These are phyloP conservation scores for Fusarium nanum DNA, from an alignment of 2,329 filamentous ascomycete species.

Conservation along the genomic window DNA sequence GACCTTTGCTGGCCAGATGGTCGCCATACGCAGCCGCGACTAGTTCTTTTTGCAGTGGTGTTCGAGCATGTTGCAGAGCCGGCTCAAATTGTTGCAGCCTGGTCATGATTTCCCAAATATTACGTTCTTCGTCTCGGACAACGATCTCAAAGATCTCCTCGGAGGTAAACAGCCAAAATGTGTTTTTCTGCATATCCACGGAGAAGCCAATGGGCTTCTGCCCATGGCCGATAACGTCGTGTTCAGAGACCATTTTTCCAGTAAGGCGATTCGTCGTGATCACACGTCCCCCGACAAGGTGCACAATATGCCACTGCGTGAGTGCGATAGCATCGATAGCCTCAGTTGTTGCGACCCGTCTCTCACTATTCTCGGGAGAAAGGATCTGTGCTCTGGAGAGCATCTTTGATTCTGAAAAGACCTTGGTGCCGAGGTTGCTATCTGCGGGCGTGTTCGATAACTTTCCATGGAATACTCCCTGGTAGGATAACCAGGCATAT, in stretches of 20 bases:
- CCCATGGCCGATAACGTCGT: conserved; percentile 82
- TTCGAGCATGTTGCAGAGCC: conserved; percentile 86
- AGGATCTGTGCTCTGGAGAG: conserved; percentile 80
- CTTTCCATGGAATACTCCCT: conserved; percentile 89
- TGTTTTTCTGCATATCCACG: conserved; percentile 93
- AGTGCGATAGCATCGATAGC: conserved; percentile 82
- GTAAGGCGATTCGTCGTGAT: conserved; percentile 89
- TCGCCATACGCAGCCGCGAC: conserved; percentile 94
- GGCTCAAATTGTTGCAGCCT: conserved; percentile 87
- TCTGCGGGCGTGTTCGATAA: conserved; percentile 72
- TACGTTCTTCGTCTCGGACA: conserved; percentile 87
- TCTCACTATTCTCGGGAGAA: conserved; percentile 71
- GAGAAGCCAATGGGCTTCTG: conserved; percentile 86
- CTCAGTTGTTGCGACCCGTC: conserved; percentile 75
- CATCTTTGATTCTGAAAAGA: conserved; percentile 84
- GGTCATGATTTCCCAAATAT: conserved; percentile 95
- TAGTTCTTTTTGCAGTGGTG: conserved; percentile 84
- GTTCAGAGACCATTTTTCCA: conserved; percentile 86
- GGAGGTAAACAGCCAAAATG: conserved; percentile 94
- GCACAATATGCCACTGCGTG: conserved; percentile 93
- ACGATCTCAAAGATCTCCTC: conserved; percentile 95
- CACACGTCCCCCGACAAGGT: conserved; percentile 83
- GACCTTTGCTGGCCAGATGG: conserved; percentile 82
- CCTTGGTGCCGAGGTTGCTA: conserved; percentile 73
- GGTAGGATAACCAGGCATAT: conserved; percentile 90